A percentile compares a stretch with the other conserved stretches of the same genome.
Evolutionary conservation across 139 green algal species (phyloP).

Genomic region (Pseudopediastrum boryanum): DNA sequence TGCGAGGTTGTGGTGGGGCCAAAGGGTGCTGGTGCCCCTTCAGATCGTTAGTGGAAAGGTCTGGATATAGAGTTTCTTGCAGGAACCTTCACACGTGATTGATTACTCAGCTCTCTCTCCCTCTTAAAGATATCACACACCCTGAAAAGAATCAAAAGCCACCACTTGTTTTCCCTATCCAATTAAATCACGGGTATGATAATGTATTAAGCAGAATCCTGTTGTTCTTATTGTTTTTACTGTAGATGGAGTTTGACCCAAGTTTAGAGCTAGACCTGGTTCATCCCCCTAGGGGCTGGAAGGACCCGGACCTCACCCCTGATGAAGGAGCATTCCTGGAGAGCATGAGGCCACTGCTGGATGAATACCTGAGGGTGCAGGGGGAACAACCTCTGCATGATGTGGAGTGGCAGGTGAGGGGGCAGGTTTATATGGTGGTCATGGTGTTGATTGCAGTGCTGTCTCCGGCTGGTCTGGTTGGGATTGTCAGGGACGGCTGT

Average conservation of each 20-base stretch:
- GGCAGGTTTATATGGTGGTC: too few species aligned
- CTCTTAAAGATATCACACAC: neutral
- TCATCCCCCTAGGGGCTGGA: constrained; percentile 22
- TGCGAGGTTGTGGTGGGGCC: too few species aligned
- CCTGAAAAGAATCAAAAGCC: neutral
- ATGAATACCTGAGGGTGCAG: constrained; percentile 34
- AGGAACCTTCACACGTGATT: neutral
- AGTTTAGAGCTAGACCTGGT: constrained; percentile 27
- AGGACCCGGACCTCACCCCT: neutral
- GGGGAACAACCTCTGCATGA: constrained; percentile 17
- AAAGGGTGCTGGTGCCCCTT: too few species aligned
- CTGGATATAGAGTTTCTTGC: neutral
- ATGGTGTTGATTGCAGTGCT: too few species aligned
- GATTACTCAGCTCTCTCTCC: neutral
- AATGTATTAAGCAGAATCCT: neutral
- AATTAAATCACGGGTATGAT: neutral
- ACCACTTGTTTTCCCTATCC: neutral
- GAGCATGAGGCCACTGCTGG: constrained; percentile 35
- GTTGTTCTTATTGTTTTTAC: neutral
- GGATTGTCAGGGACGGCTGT: too few species aligned
- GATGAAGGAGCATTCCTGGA: constrained; percentile 16
- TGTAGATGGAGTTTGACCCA: constrained; percentile 41
- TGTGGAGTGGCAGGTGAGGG: constrained; percentile 38
- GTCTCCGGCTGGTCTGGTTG: too few species aligned
- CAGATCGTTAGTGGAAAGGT: too few species aligned